Percentiles rank a stretch among this genome's conserved stretches.
Evolutionary conservation across 768 basidiomycete genomes (phyloP).

Genomic region (Filobasidium floriforme): DNA sequence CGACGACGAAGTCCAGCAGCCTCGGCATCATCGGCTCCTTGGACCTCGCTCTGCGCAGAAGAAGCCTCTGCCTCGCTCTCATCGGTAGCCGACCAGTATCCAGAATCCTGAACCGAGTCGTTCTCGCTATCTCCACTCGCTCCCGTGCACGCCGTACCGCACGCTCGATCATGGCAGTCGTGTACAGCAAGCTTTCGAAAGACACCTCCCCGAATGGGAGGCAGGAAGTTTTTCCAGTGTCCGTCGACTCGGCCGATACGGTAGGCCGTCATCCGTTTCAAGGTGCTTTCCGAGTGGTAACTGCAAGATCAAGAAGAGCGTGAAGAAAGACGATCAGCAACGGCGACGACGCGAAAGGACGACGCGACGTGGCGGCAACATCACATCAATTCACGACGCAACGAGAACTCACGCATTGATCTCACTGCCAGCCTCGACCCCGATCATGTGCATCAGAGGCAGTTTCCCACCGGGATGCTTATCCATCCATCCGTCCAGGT

Average conservation of each 20-base stretch:
- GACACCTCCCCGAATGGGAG: not conserved
- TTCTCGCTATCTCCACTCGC: no score
- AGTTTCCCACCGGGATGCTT: slow-evolving; percentile 84
- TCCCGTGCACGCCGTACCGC: no score
- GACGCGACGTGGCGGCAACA: not conserved
- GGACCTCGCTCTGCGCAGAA: no score
- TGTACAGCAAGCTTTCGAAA: not conserved
- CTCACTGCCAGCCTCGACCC: slow-evolving; percentile 88
- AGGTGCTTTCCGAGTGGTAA: not conserved
- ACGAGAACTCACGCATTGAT: slow-evolving; percentile 74
- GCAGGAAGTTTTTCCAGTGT: not conserved
- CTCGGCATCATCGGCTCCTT: no score
- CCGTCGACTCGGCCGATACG: not conserved
- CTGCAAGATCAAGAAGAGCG: not conserved
- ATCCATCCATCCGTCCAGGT: slow-evolving; percentile 58
- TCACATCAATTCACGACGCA: slow-evolving; percentile 47
- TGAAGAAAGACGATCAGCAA: slow-evolving; percentile 57
- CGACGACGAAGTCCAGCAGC: no score
- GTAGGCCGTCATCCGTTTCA: not conserved
- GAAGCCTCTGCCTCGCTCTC: no score
- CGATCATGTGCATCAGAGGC: slow-evolving; percentile 86
- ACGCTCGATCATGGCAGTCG: no score
- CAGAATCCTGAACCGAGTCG: no score
- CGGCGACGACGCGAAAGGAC: not conserved
- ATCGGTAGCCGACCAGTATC: no score